These are phyloP conservation scores for Catenaria anguillulae DNA, from an alignment of 371 early-diverging fungal species.

Conservation along the genomic window DNA sequence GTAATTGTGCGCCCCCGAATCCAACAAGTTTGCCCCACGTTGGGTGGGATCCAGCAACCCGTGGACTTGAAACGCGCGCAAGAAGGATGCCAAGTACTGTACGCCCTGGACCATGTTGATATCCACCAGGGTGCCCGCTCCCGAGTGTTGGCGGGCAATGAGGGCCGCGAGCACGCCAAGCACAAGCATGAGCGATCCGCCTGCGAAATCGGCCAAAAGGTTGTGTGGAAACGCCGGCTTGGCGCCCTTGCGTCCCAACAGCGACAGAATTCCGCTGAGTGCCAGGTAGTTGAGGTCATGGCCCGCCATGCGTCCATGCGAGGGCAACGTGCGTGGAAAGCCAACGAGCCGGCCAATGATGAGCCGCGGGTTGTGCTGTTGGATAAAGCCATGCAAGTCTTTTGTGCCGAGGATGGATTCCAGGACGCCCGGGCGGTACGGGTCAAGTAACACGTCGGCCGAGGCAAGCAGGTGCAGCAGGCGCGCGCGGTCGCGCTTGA, in stretches of 20 bases:
- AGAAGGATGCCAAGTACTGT: conserved; percentile 12
- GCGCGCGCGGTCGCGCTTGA: conserved; percentile 36
- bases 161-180: conserved; percentile 52
- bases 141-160: conserved; percentile 38
- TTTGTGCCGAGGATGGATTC: conserved; percentile 18
- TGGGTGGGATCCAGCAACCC: background rate
- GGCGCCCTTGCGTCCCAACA: conserved; percentile 42
- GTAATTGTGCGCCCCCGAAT: background rate
- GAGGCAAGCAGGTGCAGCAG: conserved; percentile 27
- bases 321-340: conserved; percentile 45
- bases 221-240: conserved; percentile 49
- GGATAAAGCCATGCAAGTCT: conserved; percentile 20
- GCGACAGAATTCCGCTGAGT: conserved; percentile 45
- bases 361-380: conserved; percentile 33
- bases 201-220: conserved; percentile 57
- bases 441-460: conserved; percentile 57
- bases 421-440: conserved; percentile 61
- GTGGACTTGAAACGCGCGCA: background rate
- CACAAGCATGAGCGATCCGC: conserved; percentile 53
- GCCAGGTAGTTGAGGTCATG: conserved; percentile 66
- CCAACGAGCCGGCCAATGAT: conserved; percentile 55
- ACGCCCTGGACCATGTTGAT: conserved; percentile 41
- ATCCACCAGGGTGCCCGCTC: conserved; percentile 58
- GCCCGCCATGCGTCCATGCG: conserved; percentile 45
- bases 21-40: background rate